Evolutionary conservation across 2,329 filamentous ascomycete species (phyloP), one percentile per base, ranked within the genome.

Genomic region (Beauveria pseudobassiana): DNA sequence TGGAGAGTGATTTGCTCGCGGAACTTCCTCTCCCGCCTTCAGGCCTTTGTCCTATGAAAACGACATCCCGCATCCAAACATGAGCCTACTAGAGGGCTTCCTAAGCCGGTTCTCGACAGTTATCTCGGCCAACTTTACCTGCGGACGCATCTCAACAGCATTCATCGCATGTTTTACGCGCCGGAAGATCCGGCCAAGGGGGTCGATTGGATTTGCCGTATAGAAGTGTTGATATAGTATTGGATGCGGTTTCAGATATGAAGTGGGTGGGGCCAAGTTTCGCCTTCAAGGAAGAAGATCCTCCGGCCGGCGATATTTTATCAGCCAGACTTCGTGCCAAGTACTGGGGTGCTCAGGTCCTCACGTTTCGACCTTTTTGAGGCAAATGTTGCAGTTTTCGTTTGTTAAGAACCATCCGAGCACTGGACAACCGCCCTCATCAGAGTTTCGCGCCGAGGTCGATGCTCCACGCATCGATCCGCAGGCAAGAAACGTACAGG

Each of bases 291-390:
- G 88, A 91, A 63, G 74, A 80, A 2, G 90, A 96, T 60, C 80
- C 81, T 5, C 91, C 91, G 1, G 84, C 92, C 0, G 73, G 70
- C 0, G 87, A 96, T 54, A 92, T 98, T 63, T 85, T 97, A 18
- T 80, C 85, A 14, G 93, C 93, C 38, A 85, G 95, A 24, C 80
- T 98, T 64, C 87, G 93, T 48, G 95, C 90, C 16, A 98, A 99
- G 73, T 98, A 95, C 74, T 98, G 93, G 80, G 95, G 95, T 22
- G 93, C 91, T 0, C 85, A 89, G 65, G 92, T 96, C 64, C 93
- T 98, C 70, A 93, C 93, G 28, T 89, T 95, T 71, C 85, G 95
- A 26, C 91, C 90, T 1, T 91, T 64, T 72, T 87, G 59, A 76
- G 79, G 65, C 77, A 81, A 64, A 81, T 88, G 51, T 73, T 88